Conservation (phyloP, 106 monocot species). For the Vanilla planifolia region DNA sequence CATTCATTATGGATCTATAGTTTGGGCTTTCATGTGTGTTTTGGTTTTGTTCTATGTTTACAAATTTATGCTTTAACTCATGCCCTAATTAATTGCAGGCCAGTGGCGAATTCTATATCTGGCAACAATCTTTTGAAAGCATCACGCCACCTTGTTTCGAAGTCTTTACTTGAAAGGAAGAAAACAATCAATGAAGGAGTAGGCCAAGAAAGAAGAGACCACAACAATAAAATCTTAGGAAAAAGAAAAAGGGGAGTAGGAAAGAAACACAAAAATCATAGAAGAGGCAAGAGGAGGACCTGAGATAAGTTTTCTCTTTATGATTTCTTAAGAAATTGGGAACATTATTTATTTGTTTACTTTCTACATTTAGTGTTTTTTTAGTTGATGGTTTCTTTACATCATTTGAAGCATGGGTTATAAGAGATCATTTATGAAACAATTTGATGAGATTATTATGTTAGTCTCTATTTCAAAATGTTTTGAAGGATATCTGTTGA, state of each 20-base stretch:
- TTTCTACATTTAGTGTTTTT: too few species aligned
- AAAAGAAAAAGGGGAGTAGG: conserved; percentile 10
- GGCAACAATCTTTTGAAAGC: not conserved
- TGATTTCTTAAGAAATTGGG: too few species aligned
- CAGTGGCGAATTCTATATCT: not conserved
- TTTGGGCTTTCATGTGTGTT: too few species aligned
- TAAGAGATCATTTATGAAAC: too few species aligned
- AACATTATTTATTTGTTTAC: too few species aligned
- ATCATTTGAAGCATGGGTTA: too few species aligned
- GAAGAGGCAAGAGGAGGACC: not conserved
- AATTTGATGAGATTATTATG: too few species aligned
- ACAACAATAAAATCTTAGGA: conserved; percentile 6
- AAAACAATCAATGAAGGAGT: not conserved
- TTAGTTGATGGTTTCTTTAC: too few species aligned
- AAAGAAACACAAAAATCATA: not conserved
- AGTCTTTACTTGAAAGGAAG: not conserved
- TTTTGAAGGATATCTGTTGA: too few species aligned
- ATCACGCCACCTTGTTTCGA: not conserved
- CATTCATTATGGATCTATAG: too few species aligned
- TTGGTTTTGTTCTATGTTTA: too few species aligned
- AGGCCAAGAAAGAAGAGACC: not conserved
- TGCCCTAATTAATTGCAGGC: conserved; percentile 4
- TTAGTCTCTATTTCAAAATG: too few species aligned
- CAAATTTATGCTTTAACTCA: not conserved
- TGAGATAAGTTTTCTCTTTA: not conserved